Evolutionary conservation across 768 basidiomycete genomes (phyloP), one percentile per base, ranked within the genome.

Genomic region (Tubosaeta sp.): DNA sequence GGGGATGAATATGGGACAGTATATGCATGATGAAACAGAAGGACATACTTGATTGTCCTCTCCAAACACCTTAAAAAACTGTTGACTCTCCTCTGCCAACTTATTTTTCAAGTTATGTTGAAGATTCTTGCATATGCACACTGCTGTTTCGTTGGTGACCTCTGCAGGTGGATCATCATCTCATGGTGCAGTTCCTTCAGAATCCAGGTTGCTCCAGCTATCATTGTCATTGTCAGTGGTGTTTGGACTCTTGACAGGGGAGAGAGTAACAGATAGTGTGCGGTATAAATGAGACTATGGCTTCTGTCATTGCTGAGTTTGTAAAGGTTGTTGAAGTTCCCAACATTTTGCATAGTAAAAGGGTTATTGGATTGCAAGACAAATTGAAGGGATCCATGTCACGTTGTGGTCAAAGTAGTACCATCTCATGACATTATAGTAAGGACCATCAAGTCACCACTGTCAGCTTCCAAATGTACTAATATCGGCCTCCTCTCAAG

Each of bases 321-420:
- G 88, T 83, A 53, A 86, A 92, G 46, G 79, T 86, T 2, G n/a
- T n/a, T n/a, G n/a, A n/a, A n/a, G 86, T 86, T 33, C 88, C 84
- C 17, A 95, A 75, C 54, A 95, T 86, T 70, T 97, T 97, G 70
- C 92, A 94, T n/a, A 95, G 73, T 11, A 94, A 78, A 1, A 88
- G 71, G n/a, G 91, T 83, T 37, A 95, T 78, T 2, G 94, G 92
- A 60, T 88, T 89, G 54, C 82, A 77, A 45, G 62, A 22, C 5
- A 8, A 29, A 29, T 12, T 55, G 42, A 22, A 51, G 27, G 26
- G 17, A 22, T 17, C 27, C 59, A 64, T 64, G 54, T 43, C n/a
- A n/a, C n/a, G n/a, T n/a, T n/a, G n/a, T n/a, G n/a, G n/a, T n/a
- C n/a, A n/a, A n/a, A n/a, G n/a, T n/a, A n/a, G n/a, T n/a, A n/a